These are phyloP conservation scores for Cucumis hystrix DNA, from an alignment of 306 rosid species.

Conservation along the genomic window DNA sequence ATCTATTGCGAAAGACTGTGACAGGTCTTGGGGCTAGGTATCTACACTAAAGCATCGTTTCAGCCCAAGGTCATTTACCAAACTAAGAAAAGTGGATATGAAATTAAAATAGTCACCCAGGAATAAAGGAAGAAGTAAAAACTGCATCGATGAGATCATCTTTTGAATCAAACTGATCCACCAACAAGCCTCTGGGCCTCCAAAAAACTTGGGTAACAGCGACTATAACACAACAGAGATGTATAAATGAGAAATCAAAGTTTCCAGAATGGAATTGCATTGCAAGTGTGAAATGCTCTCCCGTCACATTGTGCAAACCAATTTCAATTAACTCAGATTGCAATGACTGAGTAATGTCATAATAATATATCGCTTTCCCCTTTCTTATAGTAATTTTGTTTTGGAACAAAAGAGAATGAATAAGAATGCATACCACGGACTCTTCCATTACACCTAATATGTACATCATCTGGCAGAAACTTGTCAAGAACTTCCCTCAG, in stretches of 20 bases:
- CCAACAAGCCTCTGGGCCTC: conserved; percentile 93
- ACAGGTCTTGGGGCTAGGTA: conserved; percentile 93
- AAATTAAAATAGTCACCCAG: conserved; percentile 61
- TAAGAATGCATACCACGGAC: conserved; percentile 54
- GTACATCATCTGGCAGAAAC: conserved; percentile 78
- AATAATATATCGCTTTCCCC: background rate
- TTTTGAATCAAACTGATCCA: conserved; percentile 89
- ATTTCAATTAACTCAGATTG: background rate
- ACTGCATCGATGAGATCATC: conserved; percentile 96
- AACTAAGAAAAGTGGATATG: conserved; percentile 10
- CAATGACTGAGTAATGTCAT: background rate
- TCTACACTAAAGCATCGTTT: conserved; percentile 22
- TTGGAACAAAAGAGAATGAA: background rate
- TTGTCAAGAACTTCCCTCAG: conserved; percentile 62
- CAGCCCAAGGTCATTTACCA: background rate
- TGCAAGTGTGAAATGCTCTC: background rate
- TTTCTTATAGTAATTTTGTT: background rate
- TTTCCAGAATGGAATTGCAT: background rate
- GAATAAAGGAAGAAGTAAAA: conserved; percentile 92
- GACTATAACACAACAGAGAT: conserved; percentile 27
- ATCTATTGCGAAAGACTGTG: conserved; percentile 62
- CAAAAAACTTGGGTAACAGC: conserved; percentile 87
- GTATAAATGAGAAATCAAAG: background rate
- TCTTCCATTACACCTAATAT: conserved; percentile 74
- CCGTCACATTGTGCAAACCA: background rate